phyloP scores from a whole-genome alignment of 345 rosid species.

The Euclidium syriacum region DNA sequence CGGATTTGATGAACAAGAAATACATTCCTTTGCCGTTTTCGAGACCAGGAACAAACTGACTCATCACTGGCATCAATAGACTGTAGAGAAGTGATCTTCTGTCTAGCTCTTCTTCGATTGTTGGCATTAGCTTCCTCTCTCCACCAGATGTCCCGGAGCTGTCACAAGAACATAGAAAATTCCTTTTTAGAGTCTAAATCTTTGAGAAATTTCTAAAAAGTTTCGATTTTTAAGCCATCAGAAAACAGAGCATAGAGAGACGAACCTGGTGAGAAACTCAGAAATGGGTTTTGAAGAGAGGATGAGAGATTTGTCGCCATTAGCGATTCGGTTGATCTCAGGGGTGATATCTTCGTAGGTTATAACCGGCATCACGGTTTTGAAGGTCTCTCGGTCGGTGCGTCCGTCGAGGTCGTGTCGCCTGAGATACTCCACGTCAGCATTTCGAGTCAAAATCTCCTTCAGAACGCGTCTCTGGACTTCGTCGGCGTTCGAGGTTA shows the following conservation, averaged over 20 bases:
- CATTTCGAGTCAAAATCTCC: conserved; percentile 65
- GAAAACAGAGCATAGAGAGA: not conserved
- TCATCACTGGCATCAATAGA: conserved; percentile 61
- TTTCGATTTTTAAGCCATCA: too few relatives aligned
- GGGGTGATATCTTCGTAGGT: conserved; percentile 64
- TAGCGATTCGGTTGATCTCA: conserved; percentile 66
- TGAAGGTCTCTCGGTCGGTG: conserved; percentile 57
- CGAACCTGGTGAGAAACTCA: conserved; percentile 76
- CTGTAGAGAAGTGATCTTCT: conserved; percentile 48
- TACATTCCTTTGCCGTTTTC: conserved; percentile 65
- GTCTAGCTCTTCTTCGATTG: conserved; percentile 50
- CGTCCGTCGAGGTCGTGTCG: conserved; percentile 50
- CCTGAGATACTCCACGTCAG: conserved; percentile 64
- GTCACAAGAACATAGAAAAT: conserved; percentile 8
- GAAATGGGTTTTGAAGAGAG: conserved; percentile 76
- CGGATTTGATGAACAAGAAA: conserved; percentile 53
- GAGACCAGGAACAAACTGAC: conserved; percentile 45
- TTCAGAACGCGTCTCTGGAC: conserved; percentile 53
- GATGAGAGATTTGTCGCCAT: conserved; percentile 66
- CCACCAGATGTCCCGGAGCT: conserved; percentile 88
- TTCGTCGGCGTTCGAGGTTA: conserved; percentile 52
- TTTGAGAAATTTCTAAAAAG: too few relatives aligned
- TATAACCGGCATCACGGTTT: conserved; percentile 56
- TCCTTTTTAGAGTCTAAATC: too few relatives aligned
- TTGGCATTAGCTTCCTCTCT: conserved; percentile 59